Evolutionary conservation across 2,329 filamentous ascomycete species (phyloP).

Genomic region (Ilyonectria mors-panacis): DNA sequence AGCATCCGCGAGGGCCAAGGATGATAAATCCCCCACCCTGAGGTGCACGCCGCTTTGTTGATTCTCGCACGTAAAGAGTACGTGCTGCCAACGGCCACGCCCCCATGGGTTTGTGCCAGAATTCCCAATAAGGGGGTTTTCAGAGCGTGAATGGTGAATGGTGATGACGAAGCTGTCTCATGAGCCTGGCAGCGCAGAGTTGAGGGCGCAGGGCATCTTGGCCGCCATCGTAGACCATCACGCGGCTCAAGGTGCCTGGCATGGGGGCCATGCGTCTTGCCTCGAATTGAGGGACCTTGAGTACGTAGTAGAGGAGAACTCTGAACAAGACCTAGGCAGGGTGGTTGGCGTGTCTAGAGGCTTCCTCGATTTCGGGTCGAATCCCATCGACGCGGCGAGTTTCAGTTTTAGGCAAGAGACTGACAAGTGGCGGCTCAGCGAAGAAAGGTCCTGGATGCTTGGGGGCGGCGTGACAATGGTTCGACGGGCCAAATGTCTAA

Average conservation of each 20-base stretch:
- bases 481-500: slow-evolving; percentile 36
- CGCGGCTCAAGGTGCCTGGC: slow-evolving; percentile 26
- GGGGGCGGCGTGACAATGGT: slow-evolving; percentile 41
- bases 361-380: slow-evolving; percentile 39
- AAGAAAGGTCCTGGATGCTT: slow-evolving; percentile 28
- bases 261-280: slow-evolving; percentile 22
- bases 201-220: slow-evolving; percentile 26
- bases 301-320: slow-evolving; percentile 23
- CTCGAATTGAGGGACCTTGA: slow-evolving; percentile 18
- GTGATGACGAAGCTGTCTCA: slow-evolving; percentile 18
- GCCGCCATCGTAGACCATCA: slow-evolving; percentile 28
- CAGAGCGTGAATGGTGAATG: slow-evolving; percentile 7
- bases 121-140: background rate
- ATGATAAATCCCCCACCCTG: slow-evolving; percentile 18
- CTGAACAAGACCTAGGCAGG: slow-evolving; percentile 26
- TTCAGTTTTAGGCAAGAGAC: slow-evolving; percentile 47
- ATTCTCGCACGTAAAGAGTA: background rate
- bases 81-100: slow-evolving; percentile 1
- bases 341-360: slow-evolving; percentile 22
- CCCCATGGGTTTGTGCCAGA: background rate
- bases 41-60: slow-evolving; percentile 1
- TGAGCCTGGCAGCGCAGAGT: slow-evolving; percentile 18
- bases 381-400: slow-evolving; percentile 38
- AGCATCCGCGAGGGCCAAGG: slow-evolving; percentile 17
- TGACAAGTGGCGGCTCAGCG: slow-evolving; percentile 34